Conservation (phyloP, 163 green algal species). For the Volvox carteri region DNA sequence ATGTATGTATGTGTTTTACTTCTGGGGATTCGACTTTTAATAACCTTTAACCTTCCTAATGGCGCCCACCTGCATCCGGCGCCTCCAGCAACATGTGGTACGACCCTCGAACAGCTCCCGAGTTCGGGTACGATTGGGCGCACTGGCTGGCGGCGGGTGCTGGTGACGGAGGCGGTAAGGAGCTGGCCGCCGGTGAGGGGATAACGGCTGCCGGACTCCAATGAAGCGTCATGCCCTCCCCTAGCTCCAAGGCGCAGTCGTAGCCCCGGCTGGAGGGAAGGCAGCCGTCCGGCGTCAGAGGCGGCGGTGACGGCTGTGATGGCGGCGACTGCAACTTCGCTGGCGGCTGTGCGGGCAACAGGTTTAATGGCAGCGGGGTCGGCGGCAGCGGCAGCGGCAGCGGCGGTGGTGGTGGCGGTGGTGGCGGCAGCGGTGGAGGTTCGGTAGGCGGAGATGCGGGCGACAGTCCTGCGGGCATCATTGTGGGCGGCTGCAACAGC, state of each 20-base stretch:
- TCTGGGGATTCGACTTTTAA: no score
- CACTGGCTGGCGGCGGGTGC: constrained; percentile 6
- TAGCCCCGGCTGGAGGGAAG: constrained; percentile 11
- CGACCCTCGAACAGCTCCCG: background rate
- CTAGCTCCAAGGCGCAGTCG: background rate
- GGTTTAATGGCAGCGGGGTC: background rate
- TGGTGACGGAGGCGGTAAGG: background rate
- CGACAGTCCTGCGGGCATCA: no score
- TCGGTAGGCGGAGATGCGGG: no score
- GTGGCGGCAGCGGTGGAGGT: no score
- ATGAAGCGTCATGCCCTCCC: constrained; percentile 26
- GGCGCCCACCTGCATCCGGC: background rate
- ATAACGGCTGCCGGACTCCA: background rate
- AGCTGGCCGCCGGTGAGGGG: background rate
- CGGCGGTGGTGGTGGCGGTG: background rate
- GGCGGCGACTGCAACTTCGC: background rate
- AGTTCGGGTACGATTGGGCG: background rate
- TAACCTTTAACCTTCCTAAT: no score
- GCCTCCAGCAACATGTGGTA: constrained; percentile 34
- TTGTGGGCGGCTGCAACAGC: no score
- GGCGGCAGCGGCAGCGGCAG: background rate
- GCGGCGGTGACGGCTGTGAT: background rate
- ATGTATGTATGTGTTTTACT: no score
- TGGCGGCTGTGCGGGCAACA: background rate
- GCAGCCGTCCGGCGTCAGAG: background rate